Conservation (phyloP, 495 filamentous ascomycete genomes). For the Xylaria longipes region DNA sequence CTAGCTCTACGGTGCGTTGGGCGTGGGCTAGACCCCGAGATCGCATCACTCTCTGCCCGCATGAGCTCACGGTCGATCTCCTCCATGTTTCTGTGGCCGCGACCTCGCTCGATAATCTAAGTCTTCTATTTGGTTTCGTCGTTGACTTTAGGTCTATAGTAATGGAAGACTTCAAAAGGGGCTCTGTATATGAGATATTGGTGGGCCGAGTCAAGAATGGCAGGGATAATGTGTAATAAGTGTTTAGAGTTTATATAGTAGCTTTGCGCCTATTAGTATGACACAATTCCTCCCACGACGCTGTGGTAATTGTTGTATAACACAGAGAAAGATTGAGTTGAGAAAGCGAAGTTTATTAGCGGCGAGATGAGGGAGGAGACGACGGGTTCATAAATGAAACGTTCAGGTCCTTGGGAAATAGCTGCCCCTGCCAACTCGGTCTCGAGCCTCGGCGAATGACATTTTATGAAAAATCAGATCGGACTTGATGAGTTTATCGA, state of each 20-base stretch:
- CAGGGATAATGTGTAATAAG: background rate
- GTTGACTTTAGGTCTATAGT: background rate
- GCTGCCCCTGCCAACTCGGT: background rate
- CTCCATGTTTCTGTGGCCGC: conserved; percentile 38
- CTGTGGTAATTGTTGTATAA: background rate
- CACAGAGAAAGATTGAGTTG: background rate
- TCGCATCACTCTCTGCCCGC: conserved; percentile 53
- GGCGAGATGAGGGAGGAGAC: background rate
- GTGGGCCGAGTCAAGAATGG: background rate
- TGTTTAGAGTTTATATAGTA: background rate
- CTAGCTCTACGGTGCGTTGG: conserved; percentile 42
- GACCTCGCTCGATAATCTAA: background rate
- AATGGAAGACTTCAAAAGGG: background rate
- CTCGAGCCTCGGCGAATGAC: conserved; percentile 10
- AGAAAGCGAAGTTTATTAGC: background rate
- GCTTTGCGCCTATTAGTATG: background rate
- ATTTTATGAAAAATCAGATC: background rate
- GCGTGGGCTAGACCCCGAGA: conserved; percentile 32
- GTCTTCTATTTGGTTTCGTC: background rate
- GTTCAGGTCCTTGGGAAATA: background rate
- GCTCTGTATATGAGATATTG: background rate
- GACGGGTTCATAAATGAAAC: conserved; percentile 15
- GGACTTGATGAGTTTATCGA: background rate
- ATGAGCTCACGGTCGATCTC: conserved; percentile 59
- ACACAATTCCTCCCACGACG: background rate